These are phyloP conservation scores for Clarkia xantiana DNA, from an alignment of 345 rosid species.

Conservation along the genomic window DNA sequence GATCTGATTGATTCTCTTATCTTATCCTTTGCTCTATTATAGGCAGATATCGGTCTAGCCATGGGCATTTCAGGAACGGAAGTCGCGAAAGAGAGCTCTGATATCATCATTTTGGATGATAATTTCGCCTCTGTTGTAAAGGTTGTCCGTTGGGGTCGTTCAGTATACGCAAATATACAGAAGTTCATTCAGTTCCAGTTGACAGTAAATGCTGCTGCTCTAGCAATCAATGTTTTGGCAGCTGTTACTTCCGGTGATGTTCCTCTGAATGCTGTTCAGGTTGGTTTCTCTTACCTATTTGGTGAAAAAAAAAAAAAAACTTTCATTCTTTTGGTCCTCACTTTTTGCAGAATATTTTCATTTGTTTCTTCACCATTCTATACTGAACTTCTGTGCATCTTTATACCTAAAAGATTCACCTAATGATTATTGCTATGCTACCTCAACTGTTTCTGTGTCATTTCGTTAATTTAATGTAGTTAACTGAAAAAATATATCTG, in stretches of 20 bases:
- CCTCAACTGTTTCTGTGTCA: no score
- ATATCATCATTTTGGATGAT: constrained; percentile 90
- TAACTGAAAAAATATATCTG: no score
- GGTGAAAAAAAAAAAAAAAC: neutral
- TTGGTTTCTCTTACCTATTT: constrained; percentile 13
- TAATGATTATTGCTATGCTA: no score
- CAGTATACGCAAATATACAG: constrained; percentile 95
- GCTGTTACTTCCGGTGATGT: constrained; percentile 84
- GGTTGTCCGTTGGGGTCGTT: constrained; percentile 99
- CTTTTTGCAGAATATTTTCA: no score
- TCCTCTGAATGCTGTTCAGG: constrained; percentile 93
- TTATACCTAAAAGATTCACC: no score
- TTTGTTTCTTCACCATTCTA: no score
- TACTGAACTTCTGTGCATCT: no score
- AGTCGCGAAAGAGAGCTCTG: constrained; percentile 96
- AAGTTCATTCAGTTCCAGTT: constrained; percentile 95
- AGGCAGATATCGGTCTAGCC: constrained; percentile 96
- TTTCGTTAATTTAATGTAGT: no score
- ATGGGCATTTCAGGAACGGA: constrained; percentile 99
- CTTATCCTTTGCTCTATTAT: constrained; percentile 8
- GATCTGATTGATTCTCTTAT: neutral
- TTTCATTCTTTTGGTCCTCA: neutral
- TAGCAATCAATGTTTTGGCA: constrained; percentile 77
- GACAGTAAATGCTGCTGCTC: constrained; percentile 91
- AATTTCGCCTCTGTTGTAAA: constrained; percentile 93